A percentile compares a stretch with the other conserved stretches of the same genome.
Conservation (phyloP, 768 basidiomycete species). For the Tulasnella sp. region DNA sequence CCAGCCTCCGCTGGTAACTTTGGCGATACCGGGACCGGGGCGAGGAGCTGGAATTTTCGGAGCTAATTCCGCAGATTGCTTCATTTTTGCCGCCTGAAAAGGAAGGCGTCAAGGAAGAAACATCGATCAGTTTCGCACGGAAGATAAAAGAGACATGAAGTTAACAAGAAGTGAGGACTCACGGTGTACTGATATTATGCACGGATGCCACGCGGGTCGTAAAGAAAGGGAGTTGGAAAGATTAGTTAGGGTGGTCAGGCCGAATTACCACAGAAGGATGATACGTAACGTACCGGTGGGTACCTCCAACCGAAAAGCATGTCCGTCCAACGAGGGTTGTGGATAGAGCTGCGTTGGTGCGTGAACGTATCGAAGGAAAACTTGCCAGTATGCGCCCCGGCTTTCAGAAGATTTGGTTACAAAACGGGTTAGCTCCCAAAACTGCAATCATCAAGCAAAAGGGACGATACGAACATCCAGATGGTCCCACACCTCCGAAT, state of each 20-base stretch:
- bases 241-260: too few relatives aligned
- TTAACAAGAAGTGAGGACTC: too few relatives aligned
- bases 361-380: conserved; percentile 70
- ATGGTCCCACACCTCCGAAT: conserved; percentile 62
- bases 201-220: neutral
- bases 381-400: conserved; percentile 62
- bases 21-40: conserved; percentile 2
- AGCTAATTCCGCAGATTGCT: neutral
- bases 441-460: conserved; percentile 4
- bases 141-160: neutral
- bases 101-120: neutral
- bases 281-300: conserved; percentile 28
- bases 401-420: neutral
- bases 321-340: conserved; percentile 35
- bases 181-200: neutral
- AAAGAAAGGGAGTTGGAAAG: too few relatives aligned
- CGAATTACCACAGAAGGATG: too few relatives aligned
- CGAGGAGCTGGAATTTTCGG: neutral
- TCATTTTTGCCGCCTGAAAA: neutral
- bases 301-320: conserved; percentile 27
- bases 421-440: neutral
- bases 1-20: too few relatives aligned
- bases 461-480: conserved; percentile 47
- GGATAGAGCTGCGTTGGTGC: conserved; percentile 49
- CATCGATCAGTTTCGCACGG: neutral